These are phyloP conservation scores for Ophiostoma quercus DNA, from an alignment of 2,329 filamentous ascomycete genomes.

Conservation along the genomic window DNA sequence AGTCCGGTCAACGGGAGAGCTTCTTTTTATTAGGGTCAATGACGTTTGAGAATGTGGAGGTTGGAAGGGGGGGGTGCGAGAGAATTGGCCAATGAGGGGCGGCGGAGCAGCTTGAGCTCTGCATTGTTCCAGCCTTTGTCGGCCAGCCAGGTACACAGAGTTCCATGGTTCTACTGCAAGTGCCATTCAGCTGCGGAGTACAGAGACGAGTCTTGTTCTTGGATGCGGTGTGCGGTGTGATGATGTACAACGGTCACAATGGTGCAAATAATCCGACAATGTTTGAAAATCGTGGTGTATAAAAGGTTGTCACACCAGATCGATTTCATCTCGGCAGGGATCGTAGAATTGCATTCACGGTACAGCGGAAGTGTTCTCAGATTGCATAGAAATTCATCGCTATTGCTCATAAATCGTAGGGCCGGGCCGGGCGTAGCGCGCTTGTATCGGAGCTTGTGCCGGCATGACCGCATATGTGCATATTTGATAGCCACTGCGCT, in stretches of 20 bases:
- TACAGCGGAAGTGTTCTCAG: background rate
- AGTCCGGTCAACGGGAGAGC: background rate
- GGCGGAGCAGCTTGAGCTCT: background rate
- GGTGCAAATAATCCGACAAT: background rate
- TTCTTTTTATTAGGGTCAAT: slow-evolving; percentile 11
- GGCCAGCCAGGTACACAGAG: background rate
- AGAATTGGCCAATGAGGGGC: slow-evolving; percentile 16
- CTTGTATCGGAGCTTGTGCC: background rate
- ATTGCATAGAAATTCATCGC: background rate
- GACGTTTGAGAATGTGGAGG: slow-evolving; percentile 10
- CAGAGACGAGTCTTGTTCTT: background rate
- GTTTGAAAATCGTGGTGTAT: background rate
- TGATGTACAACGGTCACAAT: background rate
- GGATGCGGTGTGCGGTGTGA: background rate
- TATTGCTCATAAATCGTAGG: slow-evolving; percentile 3
- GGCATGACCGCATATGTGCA: background rate
- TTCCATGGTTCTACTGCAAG: slow-evolving; percentile 4
- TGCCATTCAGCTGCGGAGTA: background rate
- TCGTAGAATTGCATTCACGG: background rate
- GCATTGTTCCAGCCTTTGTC: slow-evolving; percentile 4
- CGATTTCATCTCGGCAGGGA: background rate
- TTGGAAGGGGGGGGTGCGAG: background rate
- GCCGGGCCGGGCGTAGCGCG: background rate
- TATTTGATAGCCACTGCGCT: too few relatives aligned
- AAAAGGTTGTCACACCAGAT: background rate